Evolutionary conservation across 2,329 filamentous ascomycete species (phyloP), one percentile per base, ranked within the genome.

Genomic region (Arachnomyces sp.): DNA sequence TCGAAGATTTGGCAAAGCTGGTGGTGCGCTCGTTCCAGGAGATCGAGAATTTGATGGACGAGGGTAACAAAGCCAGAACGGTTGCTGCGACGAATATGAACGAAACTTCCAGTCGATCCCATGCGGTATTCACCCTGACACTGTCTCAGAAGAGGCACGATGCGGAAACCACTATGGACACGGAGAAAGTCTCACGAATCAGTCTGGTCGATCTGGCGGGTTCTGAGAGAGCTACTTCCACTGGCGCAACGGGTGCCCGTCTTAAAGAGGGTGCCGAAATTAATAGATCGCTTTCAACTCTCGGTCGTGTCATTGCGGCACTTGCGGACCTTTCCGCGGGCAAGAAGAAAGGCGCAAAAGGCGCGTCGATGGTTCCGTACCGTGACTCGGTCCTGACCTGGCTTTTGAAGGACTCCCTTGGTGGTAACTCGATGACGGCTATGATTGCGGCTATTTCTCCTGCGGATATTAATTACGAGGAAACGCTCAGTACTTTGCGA

Each of bases 21-120:
- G 86, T 92, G 1, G 92, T 98, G 31, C 79, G 87, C 51, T 90
- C 87, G 44, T 96, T 98, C 60, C 74, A 82, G 40, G 93, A 98
- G 60, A 96, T 98, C 50, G 92, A 98, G 57, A 82, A 95, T 58
- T 69, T 98, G 54, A 98, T 98, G 92, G 92, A 98, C 59, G 90
- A 96, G 66, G 92, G 92, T 56, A 98, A 98, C 72, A 98, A 98
- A 67, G 92, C 92, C 28, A 77, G 92, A 71, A 98, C 92, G 0
- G 92, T 98, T 30, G 92, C 92, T 2, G 92, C 92, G 6, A 98
- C 92, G 30, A 98, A 96, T 74, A 98, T 98, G 92, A 98, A 98
- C 72, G 92, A 96, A 65, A 98, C 93, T 0, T 95, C 88, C 44
- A 94, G 88, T 76, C 82, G 92, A 71, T 96, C 90, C 60, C 92